Conservation (phyloP, 2,329 filamentous ascomycete species). For the Sporothrix mexicana region DNA sequence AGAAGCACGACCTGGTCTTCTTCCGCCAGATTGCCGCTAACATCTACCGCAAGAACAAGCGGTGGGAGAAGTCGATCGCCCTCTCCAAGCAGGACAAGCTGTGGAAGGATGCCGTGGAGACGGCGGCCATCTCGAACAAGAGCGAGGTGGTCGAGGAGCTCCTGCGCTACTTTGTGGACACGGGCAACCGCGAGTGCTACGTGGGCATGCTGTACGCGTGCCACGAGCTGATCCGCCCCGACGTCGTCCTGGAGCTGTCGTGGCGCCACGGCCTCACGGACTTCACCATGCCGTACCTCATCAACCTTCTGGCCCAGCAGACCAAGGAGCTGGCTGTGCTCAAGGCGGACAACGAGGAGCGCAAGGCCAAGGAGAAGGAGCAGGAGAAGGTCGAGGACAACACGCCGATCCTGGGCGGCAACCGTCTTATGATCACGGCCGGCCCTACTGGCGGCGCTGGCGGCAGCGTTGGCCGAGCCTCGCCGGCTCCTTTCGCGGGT, state of each 20-base stretch:
- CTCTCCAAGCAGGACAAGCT: constrained; percentile 99
- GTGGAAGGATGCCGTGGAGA: constrained; percentile 99
- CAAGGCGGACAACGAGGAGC: constrained; percentile 90
- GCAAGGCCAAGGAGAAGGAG: constrained; percentile 49
- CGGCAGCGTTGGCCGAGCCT: constrained; percentile 53
- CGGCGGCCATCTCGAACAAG: constrained; percentile 89
- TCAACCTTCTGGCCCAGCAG: constrained; percentile 94
- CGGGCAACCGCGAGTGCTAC: constrained; percentile 98
- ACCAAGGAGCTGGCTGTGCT: constrained; percentile 81
- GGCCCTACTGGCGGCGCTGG: constrained; percentile 65
- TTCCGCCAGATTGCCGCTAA: constrained; percentile 98
- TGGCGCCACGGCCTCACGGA: constrained; percentile 95
- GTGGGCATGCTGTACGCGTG: constrained; percentile 99
- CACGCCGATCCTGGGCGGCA: constrained; percentile 87
- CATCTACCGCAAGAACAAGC: constrained; percentile 99
- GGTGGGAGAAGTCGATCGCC: constrained; percentile 98
- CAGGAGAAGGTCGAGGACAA: constrained; percentile 85
- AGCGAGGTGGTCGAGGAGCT: constrained; percentile 92
- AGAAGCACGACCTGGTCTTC: constrained; percentile 98
- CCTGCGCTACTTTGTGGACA: constrained; percentile 97
- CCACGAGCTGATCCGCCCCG: constrained; percentile 93
- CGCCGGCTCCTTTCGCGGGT: constrained; percentile 74
- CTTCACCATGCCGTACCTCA: constrained; percentile 99
- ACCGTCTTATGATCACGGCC: constrained; percentile 93
- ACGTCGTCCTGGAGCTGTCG: constrained; percentile 92